Conservation (phyloP, 2,329 filamentous ascomycete genomes). For the Pseudogymnoascus sp. region DNA sequence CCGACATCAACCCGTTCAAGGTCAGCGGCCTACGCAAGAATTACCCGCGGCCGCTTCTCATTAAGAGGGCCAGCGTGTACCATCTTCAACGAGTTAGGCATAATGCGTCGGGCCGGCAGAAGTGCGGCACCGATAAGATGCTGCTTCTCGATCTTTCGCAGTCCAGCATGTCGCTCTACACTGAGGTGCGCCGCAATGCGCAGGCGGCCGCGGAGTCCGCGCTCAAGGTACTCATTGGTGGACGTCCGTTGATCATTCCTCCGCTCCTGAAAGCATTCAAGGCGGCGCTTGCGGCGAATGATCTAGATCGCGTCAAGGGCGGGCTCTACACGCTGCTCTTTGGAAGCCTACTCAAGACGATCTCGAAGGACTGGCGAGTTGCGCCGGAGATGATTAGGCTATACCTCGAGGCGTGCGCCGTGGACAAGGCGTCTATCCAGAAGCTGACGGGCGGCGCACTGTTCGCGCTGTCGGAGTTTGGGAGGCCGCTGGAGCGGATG, state of each 20-base stretch:
- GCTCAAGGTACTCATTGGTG: conserved; percentile 81
- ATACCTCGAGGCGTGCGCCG: conserved; percentile 81
- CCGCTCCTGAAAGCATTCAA: conserved; percentile 72
- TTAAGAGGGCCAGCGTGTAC: conserved; percentile 89
- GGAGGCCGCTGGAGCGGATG: conserved; percentile 77
- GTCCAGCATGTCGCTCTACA: conserved; percentile 84
- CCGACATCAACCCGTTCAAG: conserved; percentile 87
- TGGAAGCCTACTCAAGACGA: conserved; percentile 77
- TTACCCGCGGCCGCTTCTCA: conserved; percentile 84
- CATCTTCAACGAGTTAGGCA: conserved; percentile 89
- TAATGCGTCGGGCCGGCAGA: conserved; percentile 79
- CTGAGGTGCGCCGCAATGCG: conserved; percentile 88
- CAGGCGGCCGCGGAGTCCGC: conserved; percentile 90
- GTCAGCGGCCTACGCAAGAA: conserved; percentile 85
- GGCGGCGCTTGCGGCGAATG: conserved; percentile 66
- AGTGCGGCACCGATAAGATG: conserved; percentile 80
- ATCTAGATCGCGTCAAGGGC: conserved; percentile 90
- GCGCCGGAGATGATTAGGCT: conserved; percentile 81
- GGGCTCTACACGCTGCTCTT: conserved; percentile 85
- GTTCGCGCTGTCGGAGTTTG: conserved; percentile 85
- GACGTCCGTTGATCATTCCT: conserved; percentile 80
- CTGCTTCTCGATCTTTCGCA: conserved; percentile 80
- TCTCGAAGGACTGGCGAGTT: conserved; percentile 89
- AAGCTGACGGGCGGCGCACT: conserved; percentile 73
- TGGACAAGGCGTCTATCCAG: conserved; percentile 92